phyloP scores from a whole-genome alignment of 1,284 basidiomycete species.

The Inonotus hispidus region DNA sequence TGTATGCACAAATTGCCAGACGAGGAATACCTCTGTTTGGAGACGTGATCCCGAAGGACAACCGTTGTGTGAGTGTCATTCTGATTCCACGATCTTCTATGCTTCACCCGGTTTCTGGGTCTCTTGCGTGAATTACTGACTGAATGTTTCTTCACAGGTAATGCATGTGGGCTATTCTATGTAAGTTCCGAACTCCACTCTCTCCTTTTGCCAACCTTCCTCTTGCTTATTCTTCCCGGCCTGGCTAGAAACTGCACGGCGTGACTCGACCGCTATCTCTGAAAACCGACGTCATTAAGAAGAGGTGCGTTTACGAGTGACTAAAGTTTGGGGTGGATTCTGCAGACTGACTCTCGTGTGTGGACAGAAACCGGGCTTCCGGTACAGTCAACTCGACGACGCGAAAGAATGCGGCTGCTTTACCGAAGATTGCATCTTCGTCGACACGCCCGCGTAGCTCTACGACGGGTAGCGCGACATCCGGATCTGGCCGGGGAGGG shows the following conservation, averaged over 20 bases:
- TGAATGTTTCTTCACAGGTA: conserved; percentile 38
- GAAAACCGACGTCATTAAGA: conserved; percentile 98
- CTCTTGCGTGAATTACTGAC: conserved; percentile 1
- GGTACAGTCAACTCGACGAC: conserved; percentile 52
- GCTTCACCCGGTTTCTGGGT: conserved; percentile 15
- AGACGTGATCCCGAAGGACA: conserved; percentile 93
- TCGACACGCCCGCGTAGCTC: conserved; percentile 58
- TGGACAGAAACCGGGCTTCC: conserved; percentile 67
- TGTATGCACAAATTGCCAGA: conserved; percentile 91
- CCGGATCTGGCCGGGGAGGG: conserved; percentile 38
- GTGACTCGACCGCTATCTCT: conserved; percentile 90
- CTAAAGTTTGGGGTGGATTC: conserved; percentile 8
- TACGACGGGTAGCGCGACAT: conserved; percentile 52
- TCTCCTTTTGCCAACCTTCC: conserved; percentile 9
- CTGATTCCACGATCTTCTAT: conserved; percentile 14
- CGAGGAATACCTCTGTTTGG: conserved; percentile 95
- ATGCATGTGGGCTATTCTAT: conserved; percentile 88
- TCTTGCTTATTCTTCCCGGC: conserved; percentile 8
- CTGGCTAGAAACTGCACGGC: conserved; percentile 82
- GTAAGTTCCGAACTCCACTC: conserved; percentile 43
- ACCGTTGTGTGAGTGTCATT: conserved; percentile 69
- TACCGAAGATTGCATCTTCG: conserved; percentile 69
- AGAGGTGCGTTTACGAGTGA: conserved; percentile 55
- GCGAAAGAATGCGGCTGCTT: conserved; percentile 51
- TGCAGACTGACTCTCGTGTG: conserved; percentile 1